Evolutionary conservation across 163 green algal genomes (phyloP).

Genomic region (Chlorella variabilis): DNA sequence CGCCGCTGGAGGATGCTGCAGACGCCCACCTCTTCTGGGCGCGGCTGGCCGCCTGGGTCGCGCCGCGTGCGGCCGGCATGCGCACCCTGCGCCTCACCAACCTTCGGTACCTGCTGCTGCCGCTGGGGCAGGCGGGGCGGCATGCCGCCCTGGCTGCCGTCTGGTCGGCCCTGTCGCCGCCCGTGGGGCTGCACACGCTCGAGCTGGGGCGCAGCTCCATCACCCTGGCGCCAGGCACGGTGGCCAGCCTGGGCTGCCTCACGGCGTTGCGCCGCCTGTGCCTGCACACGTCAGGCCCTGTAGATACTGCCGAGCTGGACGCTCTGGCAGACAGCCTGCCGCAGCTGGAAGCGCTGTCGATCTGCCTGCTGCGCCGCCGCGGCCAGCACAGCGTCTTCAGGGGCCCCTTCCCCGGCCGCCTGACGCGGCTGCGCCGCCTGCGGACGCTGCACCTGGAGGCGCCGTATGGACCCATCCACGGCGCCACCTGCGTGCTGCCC

Average conservation of each 20-base stretch:
- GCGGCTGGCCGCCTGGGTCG: background rate
- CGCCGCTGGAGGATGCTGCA: background rate
- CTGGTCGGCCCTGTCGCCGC: background rate
- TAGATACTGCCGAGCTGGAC: constrained; percentile 6
- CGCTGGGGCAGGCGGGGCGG: background rate
- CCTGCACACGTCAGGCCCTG: background rate
- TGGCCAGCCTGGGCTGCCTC: constrained; percentile 13
- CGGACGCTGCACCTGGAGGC: constrained; percentile 4
- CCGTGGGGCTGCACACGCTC: background rate
- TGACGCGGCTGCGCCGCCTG: constrained; percentile 3
- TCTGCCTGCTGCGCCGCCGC: constrained; percentile 28
- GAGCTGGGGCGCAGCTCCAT: background rate
- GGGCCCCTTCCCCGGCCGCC: constrained; percentile 9
- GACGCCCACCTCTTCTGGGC: background rate
- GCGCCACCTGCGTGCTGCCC: background rate
- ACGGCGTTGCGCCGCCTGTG: background rate
- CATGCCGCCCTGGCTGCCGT: background rate
- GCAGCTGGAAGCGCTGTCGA: background rate
- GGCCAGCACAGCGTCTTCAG: constrained; percentile 11
- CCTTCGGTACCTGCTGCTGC: constrained; percentile 6
- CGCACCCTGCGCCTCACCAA: constrained; percentile 8
- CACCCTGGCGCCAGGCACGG: background rate
- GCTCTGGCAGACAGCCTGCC: background rate
- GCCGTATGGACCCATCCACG: background rate
- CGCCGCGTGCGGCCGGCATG: constrained; percentile 1